Conservation (phyloP, 2,329 filamentous ascomycete species). For the Trichophyton rubrum region DNA sequence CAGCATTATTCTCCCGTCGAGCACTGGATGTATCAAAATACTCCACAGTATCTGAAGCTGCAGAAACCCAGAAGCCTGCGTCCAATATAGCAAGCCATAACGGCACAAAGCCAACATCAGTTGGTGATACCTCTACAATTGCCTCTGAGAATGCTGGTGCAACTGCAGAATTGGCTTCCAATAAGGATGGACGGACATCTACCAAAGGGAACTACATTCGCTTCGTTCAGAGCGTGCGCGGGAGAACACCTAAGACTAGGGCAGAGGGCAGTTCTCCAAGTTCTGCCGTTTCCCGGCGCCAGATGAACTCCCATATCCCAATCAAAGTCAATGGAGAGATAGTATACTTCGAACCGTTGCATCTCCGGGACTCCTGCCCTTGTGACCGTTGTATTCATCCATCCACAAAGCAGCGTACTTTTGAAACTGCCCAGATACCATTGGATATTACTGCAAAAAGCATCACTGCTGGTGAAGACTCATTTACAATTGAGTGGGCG, state of each 20-base stretch:
- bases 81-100: neutral
- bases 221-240: neutral
- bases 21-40: neutral
- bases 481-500: conserved; percentile 45
- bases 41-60: neutral
- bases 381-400: conserved; percentile 44
- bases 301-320: neutral
- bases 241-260: neutral
- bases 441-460: conserved; percentile 28
- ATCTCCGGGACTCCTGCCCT: conserved; percentile 44
- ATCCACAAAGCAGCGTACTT: conserved; percentile 50
- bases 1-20: neutral
- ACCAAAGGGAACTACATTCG: neutral
- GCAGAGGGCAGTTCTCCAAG: neutral
- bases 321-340: neutral
- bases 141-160: neutral
- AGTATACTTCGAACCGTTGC: neutral
- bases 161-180: neutral
- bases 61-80: neutral
- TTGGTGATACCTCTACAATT: neutral
- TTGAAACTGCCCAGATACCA: conserved; percentile 54
- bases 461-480: conserved; percentile 30
- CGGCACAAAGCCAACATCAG: neutral
- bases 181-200: neutral
- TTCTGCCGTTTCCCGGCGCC: neutral